A percentile compares a stretch with the other conserved stretches of the same genome.
These are phyloP conservation scores for Auriscalpium microsporum DNA, from an alignment of 768 basidiomycete genomes.

Conservation along the genomic window DNA sequence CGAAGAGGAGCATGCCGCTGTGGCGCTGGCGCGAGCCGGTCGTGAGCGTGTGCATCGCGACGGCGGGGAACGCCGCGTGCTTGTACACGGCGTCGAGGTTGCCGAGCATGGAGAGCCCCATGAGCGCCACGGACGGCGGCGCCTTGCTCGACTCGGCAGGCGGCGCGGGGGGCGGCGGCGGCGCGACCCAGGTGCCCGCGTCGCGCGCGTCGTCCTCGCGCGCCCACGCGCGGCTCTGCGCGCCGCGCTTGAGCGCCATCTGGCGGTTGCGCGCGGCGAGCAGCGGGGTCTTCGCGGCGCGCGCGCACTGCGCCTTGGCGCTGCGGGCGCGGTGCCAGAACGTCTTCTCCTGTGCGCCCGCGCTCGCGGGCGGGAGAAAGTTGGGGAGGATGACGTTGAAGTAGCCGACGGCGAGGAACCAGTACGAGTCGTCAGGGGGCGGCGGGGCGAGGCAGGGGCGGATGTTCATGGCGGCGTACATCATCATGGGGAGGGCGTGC, in stretches of 20 bases:
- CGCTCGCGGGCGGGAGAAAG: slow-evolving; percentile 45
- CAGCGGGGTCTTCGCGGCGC: slow-evolving; percentile 57
- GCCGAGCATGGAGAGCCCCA: slow-evolving; percentile 78
- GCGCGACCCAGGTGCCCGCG: slow-evolving; percentile 31
- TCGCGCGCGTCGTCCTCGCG: slow-evolving; percentile 65
- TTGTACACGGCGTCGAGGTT: slow-evolving; percentile 79
- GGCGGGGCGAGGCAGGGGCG: slow-evolving; percentile 41
- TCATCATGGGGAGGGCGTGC: slow-evolving; percentile 54
- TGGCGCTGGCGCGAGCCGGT: slow-evolving; percentile 78
- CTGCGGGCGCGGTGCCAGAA: slow-evolving; percentile 72
- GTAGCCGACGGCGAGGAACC: slow-evolving; percentile 75
- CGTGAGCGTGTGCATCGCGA: slow-evolving; percentile 65
- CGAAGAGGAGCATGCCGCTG: slow-evolving; percentile 76
- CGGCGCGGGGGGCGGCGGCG: slow-evolving; percentile 15
- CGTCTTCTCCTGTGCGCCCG: slow-evolving; percentile 22
- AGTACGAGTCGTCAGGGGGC: slow-evolving; percentile 53
- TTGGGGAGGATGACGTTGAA: slow-evolving; percentile 76
- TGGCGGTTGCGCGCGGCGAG: slow-evolving; percentile 49
- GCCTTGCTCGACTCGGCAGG: slow-evolving; percentile 10
- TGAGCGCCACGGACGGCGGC: slow-evolving; percentile 51
- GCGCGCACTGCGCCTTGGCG: slow-evolving; percentile 60
- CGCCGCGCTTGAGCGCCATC: slow-evolving; percentile 59
- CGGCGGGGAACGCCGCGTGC: slow-evolving; percentile 44
- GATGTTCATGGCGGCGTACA: slow-evolving; percentile 82
- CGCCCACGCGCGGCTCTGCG: slow-evolving; percentile 57